Base-by-base conservation (phyloP, 2,329 filamentous ascomycete genomes). In the Ceratocystis cacaofunesta region DNA sequence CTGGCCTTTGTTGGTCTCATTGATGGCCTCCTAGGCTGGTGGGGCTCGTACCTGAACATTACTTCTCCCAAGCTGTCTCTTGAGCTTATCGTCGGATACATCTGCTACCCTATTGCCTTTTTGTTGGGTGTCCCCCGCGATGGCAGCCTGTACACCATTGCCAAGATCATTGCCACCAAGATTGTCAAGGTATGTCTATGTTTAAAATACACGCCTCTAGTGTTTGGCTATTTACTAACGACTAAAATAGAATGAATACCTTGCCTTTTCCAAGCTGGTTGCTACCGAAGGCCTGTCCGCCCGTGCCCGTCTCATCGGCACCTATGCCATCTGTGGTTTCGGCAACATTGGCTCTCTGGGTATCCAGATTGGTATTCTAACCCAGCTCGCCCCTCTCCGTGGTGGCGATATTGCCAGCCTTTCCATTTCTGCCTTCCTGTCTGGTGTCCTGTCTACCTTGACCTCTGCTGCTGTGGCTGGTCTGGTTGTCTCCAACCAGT, bases 281-380 rank as follows among this genome's bases (percentile, higher is more conserved):
- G 65, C 58, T n/a, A 62, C 63, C 41, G 75, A 75, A 64, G 69
- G 73, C 32, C 80, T 95, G 68, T 85, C 83, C 36, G 77, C 82
- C 17, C 89, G 90, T 64, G 90, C 89, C 28, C 80, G 81, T 58
- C 81, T 95, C 69, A 95, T 95, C 72, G 89, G 87, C 58, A 95
- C 89, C 62, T 95, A 95, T 72, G 88, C 89, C 22, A 82, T 92
- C 69, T 95, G 90, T 75, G 84, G 84, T 30, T 90, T 90, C 73
- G 91, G 89, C 68, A 95, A 95, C 78, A 87, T 95, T 70, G 88
- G 88, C 64, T 92, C 89, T 36, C 82, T 95, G 61, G 90, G 90
- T 73, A 92, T 90, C 65, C 90, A 95, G 76, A 94, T 95, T 68
- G 90, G 90, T 78, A 89, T 95, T 67, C 80, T 95, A 63, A 84